A percentile compares a stretch with the other conserved stretches of the same genome.
phyloP scores from a whole-genome alignment of 208 protist species.

The Naegleria gruberi region DNA sequence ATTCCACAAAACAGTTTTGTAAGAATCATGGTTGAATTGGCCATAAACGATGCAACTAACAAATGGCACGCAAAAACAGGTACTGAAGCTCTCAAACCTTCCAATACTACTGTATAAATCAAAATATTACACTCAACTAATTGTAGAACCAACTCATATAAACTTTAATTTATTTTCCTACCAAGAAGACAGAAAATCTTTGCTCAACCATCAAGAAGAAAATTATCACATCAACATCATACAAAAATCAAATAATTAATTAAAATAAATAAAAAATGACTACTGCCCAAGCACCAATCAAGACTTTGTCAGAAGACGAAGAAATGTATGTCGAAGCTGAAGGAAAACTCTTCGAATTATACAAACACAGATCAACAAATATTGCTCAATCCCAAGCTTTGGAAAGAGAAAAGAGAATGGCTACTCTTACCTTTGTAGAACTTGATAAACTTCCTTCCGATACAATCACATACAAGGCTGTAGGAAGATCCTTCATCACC shows the following conservation, averaged over 20 bases:
- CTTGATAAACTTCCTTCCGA: background rate
- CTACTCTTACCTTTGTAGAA: background rate
- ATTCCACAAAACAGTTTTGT: background rate
- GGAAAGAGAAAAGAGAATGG: conserved; percentile 10
- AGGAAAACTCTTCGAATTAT: background rate
- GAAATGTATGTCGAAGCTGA: background rate
- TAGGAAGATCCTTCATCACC: background rate
- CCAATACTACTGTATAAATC: too few relatives aligned
- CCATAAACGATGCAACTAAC: background rate
- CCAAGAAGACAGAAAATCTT: too few relatives aligned
- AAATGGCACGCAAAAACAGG: background rate
- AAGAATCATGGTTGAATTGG: background rate
- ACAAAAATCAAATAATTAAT: too few relatives aligned
- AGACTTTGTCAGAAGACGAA: background rate
- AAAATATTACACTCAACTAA: too few relatives aligned
- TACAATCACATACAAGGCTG: background rate
- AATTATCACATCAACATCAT: too few relatives aligned
- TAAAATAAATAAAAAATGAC: background rate
- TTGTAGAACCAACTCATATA: too few relatives aligned
- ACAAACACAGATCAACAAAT: background rate
- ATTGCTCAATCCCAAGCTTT: background rate
- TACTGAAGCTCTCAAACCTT: background rate
- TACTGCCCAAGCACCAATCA: background rate
- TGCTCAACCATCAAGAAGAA: too few relatives aligned
- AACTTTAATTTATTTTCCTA: too few relatives aligned